A percentile compares a stretch with the other conserved stretches of the same genome.
These are phyloP conservation scores for Pythium rishiriense DNA, from an alignment of 352 stramenopile species.

Conservation along the genomic window DNA sequence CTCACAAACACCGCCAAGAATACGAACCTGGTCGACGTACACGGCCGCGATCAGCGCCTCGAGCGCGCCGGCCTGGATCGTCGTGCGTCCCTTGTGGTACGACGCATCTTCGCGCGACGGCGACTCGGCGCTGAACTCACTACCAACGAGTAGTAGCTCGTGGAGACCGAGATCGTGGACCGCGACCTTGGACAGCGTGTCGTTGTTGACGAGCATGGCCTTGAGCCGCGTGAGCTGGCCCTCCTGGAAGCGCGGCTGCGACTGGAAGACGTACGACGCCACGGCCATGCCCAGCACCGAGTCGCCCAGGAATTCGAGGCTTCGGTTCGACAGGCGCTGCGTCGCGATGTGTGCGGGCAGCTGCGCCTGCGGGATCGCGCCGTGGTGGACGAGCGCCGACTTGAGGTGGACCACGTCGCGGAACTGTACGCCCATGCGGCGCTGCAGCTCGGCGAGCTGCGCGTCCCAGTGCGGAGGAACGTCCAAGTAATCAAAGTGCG, in stretches of 20 bases:
- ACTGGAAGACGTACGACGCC: conserved; percentile 73
- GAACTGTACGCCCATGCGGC: conserved; percentile 63
- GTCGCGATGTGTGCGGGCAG: conserved; percentile 42
- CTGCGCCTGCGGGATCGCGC: conserved; percentile 46
- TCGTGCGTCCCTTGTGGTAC: conserved; percentile 58
- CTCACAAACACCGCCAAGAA: background rate
- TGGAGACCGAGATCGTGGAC: conserved; percentile 56
- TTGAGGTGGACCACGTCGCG: conserved; percentile 55
- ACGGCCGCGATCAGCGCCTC: conserved; percentile 79
- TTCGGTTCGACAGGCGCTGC: conserved; percentile 76
- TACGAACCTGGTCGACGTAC: conserved; percentile 66
- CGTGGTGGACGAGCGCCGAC: conserved; percentile 75
- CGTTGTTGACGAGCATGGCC: conserved; percentile 74
- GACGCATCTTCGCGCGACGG: conserved; percentile 30
- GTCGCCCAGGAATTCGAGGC: conserved; percentile 82
- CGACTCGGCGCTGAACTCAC: conserved; percentile 36
- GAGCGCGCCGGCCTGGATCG: conserved; percentile 73
- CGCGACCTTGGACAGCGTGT: conserved; percentile 65
- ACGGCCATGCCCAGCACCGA: conserved; percentile 67
- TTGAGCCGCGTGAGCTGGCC: conserved; percentile 76
- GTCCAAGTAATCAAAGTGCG: conserved; percentile 39
- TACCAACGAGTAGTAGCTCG: conserved; percentile 60
- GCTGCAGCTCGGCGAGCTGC: conserved; percentile 50
- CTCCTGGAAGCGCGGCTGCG: conserved; percentile 65
- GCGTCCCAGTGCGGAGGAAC: conserved; percentile 49